Base-by-base conservation (phyloP, 2,329 filamentous ascomycete species). In the Claviceps maximensis region DNA sequence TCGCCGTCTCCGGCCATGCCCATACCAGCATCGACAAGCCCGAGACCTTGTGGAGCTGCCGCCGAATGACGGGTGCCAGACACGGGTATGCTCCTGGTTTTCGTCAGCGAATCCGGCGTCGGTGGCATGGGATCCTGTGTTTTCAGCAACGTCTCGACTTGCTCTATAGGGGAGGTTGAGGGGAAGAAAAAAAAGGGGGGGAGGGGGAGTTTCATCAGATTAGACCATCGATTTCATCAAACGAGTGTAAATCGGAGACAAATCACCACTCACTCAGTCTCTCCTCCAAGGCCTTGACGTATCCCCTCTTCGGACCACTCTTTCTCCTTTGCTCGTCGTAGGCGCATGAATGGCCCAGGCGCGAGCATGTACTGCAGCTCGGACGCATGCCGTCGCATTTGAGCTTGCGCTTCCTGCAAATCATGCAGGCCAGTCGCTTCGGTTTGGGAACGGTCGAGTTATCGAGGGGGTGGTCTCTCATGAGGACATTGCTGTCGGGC, bases 371-470 rank as follows among this genome's bases (percentile, higher is more conserved):
- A 61, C 86, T 89, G 66, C 90, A 95, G 60, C 86, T 88, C 23
- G 90, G 90, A 58, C 86, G 83, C 51, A 79, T 73, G 40, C 89
- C 89, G 66, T 96, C 90, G 69, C 90, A 96, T 69, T 86, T 86
- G 59, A 96, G 74, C 71, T 97, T 97, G 65, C 91, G 80, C 70
- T 90, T 93, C 62, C 91, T 79, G 66, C 93, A 98, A 57, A 97
- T 83, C 64, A 95, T 87, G 67, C 93, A 98, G 40, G 93, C 93
- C 62, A 97, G 86, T 60, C 91, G 82, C 75, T 97, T 97, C n/a
- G 84, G 83, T 62, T 87, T 87, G 49, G 86, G 84, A 23, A 88
- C 75, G 60, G 68, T 75, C 49, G 72, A 68, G 58, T 83, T 82
- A 59, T 78, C 76, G 56, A 68, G 66, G 44, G 69, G 63, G 55